Evolutionary conservation across 2,329 filamentous ascomycete species (phyloP), one percentile per base, ranked within the genome.

Genomic region (Paracamarosporium sp.): DNA sequence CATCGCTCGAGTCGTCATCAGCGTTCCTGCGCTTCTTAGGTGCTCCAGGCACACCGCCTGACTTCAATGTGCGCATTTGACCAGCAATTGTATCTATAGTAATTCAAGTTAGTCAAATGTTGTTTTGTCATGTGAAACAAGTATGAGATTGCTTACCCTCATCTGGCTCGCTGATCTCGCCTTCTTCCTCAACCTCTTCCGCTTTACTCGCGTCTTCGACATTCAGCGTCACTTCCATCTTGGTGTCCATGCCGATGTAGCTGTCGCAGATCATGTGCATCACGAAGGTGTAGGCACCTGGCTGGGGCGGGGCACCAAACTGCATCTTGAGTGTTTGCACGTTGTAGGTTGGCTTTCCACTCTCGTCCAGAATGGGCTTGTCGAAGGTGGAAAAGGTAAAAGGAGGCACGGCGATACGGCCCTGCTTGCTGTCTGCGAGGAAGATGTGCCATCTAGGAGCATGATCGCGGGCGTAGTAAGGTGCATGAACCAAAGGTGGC

Each of bases 251-350:
- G 44, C 95, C 95, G 44, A 99, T 84, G 70, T 99, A 99, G 72
- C 91, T 93, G 78, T 99, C 95, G 73, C 93, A 97, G 53, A 98
- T 84, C 62, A 97, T 82, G 77, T 98, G 90, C 88, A 98, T 91
- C 60, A 93, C 90, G 74, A 99, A 99, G 1, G 91, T 93, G 80
- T 97, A 99, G 76, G 93, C 90, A 44, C 94, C 95, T 5, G 92
- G 86, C 74, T 97, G 91, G 24, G 94, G 93, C 41, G 95, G 95
- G 1, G 95, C 94, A 64, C 94, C 92, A 78, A 99, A 99, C 76
- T 97, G 92, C 76, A 96, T 94, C 83, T 97, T 98, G 71, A 98
- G 83, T 3, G 95, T 99, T 78, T 98, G 93, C 80, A 99, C 89
- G 70, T 93, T 90, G 80, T 92, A 99, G 2, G 95, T 98, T 2